phyloP scores from a whole-genome alignment of 768 basidiomycete genomes.

The Podaxis sp. region DNA sequence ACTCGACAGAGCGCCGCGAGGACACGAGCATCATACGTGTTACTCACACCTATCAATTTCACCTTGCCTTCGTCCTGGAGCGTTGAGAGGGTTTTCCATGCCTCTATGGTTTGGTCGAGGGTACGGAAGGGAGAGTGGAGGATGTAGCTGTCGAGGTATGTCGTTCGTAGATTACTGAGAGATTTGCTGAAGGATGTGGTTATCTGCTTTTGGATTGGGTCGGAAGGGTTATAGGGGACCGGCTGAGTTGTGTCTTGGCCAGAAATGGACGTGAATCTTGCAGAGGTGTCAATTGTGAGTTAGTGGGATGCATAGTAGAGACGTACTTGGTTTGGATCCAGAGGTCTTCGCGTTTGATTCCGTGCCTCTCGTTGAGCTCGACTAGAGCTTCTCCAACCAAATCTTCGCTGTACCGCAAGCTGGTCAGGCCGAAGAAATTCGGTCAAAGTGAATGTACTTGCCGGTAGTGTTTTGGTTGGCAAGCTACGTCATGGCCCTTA shows the following conservation, averaged over 20 bases:
- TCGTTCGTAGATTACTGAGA: constrained; percentile 62
- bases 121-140: constrained; percentile 72
- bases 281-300: neutral
- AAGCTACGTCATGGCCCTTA: constrained; percentile 28
- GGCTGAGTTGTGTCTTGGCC: constrained; percentile 72
- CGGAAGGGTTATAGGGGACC: constrained; percentile 64
- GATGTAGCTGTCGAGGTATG: constrained; percentile 74
- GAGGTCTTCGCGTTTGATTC: constrained; percentile 62
- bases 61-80: constrained; percentile 66
- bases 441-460: constrained; percentile 17
- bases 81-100: constrained; percentile 58
- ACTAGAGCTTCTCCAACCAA: constrained; percentile 73
- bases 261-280: constrained; percentile 66
- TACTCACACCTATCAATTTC: constrained; percentile 68
- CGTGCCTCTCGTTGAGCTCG: constrained; percentile 49
- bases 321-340: constrained; percentile 78
- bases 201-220: constrained; percentile 56
- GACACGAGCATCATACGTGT: constrained; percentile 60
- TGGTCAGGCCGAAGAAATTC: neutral
- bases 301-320: neutral
- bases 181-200: constrained; percentile 57
- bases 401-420: constrained; percentile 50
- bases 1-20: constrained; percentile 49
- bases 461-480: constrained; percentile 74
- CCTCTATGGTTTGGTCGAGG: constrained; percentile 55